These are phyloP conservation scores for Sporothrix brunneoviolacea DNA, from an alignment of 2,329 filamentous ascomycete species.

Conservation along the genomic window DNA sequence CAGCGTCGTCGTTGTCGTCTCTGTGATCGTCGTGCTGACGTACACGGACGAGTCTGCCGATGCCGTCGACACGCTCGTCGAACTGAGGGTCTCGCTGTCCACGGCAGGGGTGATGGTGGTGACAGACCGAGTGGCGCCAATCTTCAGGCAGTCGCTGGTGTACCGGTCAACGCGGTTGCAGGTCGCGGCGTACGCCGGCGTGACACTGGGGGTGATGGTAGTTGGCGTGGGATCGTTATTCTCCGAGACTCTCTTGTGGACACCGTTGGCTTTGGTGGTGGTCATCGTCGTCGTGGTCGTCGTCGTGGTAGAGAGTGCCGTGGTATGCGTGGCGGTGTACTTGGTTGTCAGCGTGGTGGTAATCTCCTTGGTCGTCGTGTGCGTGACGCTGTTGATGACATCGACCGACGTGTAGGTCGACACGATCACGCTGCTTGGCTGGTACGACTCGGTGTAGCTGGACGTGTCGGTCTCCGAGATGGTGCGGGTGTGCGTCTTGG, in stretches of 20 bases:
- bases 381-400: constrained; percentile 5
- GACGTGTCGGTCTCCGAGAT: constrained; percentile 5
- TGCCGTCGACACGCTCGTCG: constrained; percentile 1
- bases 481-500: not conserved
- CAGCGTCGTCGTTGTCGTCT: constrained; percentile 6
- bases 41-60: not conserved
- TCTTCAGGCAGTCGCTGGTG: not conserved
- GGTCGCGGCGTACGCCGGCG: not conserved
- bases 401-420: constrained; percentile 9
- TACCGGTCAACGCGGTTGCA: not conserved
- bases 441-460: not conserved
- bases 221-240: not conserved
- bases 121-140: not conserved
- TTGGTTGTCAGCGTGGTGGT: not conserved
- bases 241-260: not conserved
- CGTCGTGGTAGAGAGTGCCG: not conserved
- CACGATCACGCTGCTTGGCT: constrained; percentile 7
- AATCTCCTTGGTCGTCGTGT: constrained; percentile 4
- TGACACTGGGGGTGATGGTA: not conserved
- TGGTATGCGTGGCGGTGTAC: not conserved
- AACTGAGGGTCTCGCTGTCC: not conserved
- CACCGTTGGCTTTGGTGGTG: too few species aligned
- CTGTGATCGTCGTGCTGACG: constrained; percentile 1
- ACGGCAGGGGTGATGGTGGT: not conserved
- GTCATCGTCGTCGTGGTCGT: not conserved